Evolutionary conservation across 176 grass and related monocot genomes (phyloP).

Genomic region (Carex cristatella): DNA sequence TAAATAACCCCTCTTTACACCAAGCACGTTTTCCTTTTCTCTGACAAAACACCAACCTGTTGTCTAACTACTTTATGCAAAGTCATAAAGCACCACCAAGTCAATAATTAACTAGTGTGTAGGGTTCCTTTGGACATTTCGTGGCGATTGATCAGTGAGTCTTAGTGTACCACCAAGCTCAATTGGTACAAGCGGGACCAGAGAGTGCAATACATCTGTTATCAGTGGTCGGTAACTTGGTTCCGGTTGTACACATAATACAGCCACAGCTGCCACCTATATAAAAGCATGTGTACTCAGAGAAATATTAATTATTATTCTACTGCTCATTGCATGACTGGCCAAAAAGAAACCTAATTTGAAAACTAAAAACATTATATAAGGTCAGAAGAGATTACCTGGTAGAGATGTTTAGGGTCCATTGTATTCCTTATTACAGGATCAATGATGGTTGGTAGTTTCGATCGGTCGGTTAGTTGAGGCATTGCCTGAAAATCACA

Average conservation of each 20-base stretch:
- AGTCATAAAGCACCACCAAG: neutral
- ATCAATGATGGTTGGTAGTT: slow-evolving; percentile 86
- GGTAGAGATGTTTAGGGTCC: slow-evolving; percentile 93
- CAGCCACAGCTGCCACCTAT: slow-evolving; percentile 91
- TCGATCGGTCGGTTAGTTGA: slow-evolving; percentile 88
- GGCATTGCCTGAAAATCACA: slow-evolving; percentile 70
- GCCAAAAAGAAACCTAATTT: neutral
- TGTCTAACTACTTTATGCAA: slow-evolving; percentile 17
- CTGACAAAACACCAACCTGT: slow-evolving; percentile 8
- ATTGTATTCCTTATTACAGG: slow-evolving; percentile 87
- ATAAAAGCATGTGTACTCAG: slow-evolving; percentile 4
- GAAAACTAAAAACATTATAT: neutral
- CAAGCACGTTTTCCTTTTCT: neutral
- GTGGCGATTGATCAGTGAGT: slow-evolving; percentile 33
- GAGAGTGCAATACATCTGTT: slow-evolving; percentile 92
- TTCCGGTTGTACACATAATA: slow-evolving; percentile 86
- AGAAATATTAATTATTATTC: neutral
- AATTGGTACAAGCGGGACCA: slow-evolving; percentile 72
- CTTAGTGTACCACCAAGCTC: slow-evolving; percentile 87
- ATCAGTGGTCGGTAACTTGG: slow-evolving; percentile 96
- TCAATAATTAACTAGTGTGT: slow-evolving; percentile 13
- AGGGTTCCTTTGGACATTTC: neutral
- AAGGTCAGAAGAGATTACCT: slow-evolving; percentile 40
- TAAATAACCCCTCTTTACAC: neutral
- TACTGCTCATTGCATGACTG: neutral